Evolutionary conservation across 2,329 filamentous ascomycete species (phyloP), one percentile per base, ranked within the genome.

Genomic region (Xylariaceae sp.): DNA sequence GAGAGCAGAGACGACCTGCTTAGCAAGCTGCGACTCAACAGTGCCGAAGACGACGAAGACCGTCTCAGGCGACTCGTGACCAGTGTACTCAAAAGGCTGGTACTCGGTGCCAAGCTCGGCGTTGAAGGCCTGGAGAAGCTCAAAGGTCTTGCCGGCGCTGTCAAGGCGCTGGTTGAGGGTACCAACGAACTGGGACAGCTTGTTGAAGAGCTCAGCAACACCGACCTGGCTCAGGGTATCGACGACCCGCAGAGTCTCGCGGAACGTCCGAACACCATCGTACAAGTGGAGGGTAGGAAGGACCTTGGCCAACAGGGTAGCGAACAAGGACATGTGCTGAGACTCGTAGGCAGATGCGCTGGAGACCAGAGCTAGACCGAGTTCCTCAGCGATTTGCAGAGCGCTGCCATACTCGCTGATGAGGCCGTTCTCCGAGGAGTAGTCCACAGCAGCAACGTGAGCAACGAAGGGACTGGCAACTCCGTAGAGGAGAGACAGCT

Each of bases 31-130:
- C 11, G 90, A 86, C 78, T 99, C 94, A 4, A 92, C 85, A 61
- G 91, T 96, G 67, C 94, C 94, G 68, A 99, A 97, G 50, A 91
- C 89, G 35, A 97, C 92, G 39, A 97, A 78, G 13, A 99, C 91
- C 8, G 87, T 86, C 65, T 93, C 89, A 3, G 94, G 85, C 49
- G 85, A 79, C 53, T 84, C 79, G 72, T 97, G 91, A 23, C 94
- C 94, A 69, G 88, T 84, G 77, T 99, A 99, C 77, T 99, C 94
- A 68, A 97, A 99, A 5, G 91, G 85, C 69, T 88, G 84, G 73
- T 99, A 99, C 65, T 93, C 87, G 50, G 94, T 97, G 60, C 93
- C 94, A 23, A 99, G 86, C 78, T 97, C 92, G 63, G 86, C 85
- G 75, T 97, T 99, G 76, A 95, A 87, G 13, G 86, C 82, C 61